Percentiles rank a stretch among this genome's conserved stretches.
phyloP scores from a whole-genome alignment of 495 filamentous ascomycete genomes.

The Penicillium parvum region DNA sequence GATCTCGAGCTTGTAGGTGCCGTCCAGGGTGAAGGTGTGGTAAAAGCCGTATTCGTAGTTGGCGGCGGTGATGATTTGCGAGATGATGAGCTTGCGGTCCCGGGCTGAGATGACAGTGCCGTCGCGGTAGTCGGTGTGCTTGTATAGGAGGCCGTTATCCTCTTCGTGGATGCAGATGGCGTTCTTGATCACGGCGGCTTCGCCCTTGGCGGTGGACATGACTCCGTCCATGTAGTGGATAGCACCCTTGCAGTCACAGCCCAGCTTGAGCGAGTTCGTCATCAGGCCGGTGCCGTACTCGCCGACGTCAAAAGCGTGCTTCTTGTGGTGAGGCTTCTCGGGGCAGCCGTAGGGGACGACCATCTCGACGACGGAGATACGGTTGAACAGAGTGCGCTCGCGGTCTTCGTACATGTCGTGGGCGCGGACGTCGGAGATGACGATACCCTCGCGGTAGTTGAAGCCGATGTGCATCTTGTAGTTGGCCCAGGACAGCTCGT shows the following conservation, averaged over 20 bases:
- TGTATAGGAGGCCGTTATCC: constrained; percentile 89
- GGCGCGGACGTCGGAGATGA: constrained; percentile 86
- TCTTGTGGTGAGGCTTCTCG: constrained; percentile 86
- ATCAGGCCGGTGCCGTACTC: constrained; percentile 95
- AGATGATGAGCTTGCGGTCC: constrained; percentile 81
- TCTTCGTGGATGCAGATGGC: constrained; percentile 98
- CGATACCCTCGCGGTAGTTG: constrained; percentile 92
- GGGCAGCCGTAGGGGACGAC: constrained; percentile 95
- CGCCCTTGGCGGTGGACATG: constrained; percentile 79
- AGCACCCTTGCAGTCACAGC: constrained; percentile 92
- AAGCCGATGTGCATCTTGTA: constrained; percentile 58
- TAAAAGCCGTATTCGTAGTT: constrained; percentile 97
- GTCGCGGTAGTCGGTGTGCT: constrained; percentile 94
- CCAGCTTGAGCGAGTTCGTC: constrained; percentile 85
- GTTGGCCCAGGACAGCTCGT: constrained; percentile 36
- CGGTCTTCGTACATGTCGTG: constrained; percentile 82
- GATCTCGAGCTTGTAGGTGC: constrained; percentile 89
- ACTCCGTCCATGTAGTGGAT: constrained; percentile 88
- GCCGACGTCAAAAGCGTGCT: constrained; percentile 91
- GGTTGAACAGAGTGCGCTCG: constrained; percentile 78
- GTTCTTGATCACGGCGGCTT: constrained; percentile 78
- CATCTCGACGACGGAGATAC: constrained; percentile 94
- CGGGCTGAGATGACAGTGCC: constrained; percentile 82
- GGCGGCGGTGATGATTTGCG: constrained; percentile 91
- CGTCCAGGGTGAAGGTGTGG: constrained; percentile 94